Conservation (phyloP, 768 basidiomycete genomes). For the Austroboletus eburneus region DNA sequence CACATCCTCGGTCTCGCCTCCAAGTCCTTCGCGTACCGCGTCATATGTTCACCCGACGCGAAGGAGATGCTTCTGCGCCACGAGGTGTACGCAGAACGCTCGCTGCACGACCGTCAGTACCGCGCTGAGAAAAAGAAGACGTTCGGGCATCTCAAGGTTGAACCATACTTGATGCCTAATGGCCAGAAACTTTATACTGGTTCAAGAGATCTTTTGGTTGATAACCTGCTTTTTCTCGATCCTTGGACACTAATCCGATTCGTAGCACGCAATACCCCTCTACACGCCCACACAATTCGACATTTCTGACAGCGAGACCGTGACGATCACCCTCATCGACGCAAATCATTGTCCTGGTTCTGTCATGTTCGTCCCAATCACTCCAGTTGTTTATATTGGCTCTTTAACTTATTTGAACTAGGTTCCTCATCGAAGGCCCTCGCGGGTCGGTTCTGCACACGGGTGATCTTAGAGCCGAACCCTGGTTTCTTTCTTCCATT, state of each 20-base stretch:
- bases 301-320: conserved; percentile 50
- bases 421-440: conserved; percentile 79
- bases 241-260: background rate
- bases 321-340: conserved; percentile 77
- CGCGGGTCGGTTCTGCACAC: conserved; percentile 81
- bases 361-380: conserved; percentile 60
- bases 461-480: conserved; percentile 89
- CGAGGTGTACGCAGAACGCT: conserved; percentile 65
- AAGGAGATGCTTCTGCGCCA: conserved; percentile 82
- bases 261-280: conserved; percentile 54
- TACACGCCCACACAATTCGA: conserved; percentile 62
- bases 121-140: conserved; percentile 39
- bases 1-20: conserved; percentile 76
- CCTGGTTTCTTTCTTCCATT: conserved; percentile 68
- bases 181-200: conserved; percentile 47
- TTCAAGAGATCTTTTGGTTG: conserved; percentile 53
- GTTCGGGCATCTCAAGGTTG: conserved; percentile 63
- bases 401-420: conserved; percentile 29
- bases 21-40: conserved; percentile 64
- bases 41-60: conserved; percentile 79
- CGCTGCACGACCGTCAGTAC: conserved; percentile 44
- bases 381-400: background rate
- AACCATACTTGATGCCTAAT: conserved; percentile 42
- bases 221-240: background rate
- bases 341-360: conserved; percentile 96